phyloP scores from a whole-genome alignment of 805 yeast species.

The Metschnikowia dekortorum region DNA sequence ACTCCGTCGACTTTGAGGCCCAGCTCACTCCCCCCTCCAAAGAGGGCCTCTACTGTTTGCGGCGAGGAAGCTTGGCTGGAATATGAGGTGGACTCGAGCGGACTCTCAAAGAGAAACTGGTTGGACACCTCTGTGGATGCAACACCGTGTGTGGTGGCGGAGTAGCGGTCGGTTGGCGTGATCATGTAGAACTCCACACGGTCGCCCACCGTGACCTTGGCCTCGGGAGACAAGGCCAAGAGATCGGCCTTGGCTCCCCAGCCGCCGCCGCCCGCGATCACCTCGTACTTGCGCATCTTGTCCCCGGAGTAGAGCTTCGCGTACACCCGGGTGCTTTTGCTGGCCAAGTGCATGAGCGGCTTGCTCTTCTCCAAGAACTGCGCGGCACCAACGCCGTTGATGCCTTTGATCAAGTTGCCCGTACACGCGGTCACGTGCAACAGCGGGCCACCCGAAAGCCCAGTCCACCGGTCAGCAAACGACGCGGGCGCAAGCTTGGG shows the following conservation, averaged over 20 bases:
- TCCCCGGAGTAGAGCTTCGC: slow-evolving; percentile 24
- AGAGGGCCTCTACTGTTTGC: slow-evolving; percentile 12
- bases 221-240: slow-evolving; percentile 61
- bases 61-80: not conserved
- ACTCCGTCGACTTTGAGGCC: slow-evolving; percentile 14
- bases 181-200: slow-evolving; percentile 44
- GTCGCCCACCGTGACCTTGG: slow-evolving; percentile 43
- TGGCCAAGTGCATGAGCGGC: slow-evolving; percentile 32
- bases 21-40: slow-evolving; percentile 17
- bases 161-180: slow-evolving; percentile 30
- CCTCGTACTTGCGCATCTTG: slow-evolving; percentile 36
- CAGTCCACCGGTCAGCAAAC: slow-evolving; percentile 31
- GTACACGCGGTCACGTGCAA: slow-evolving; percentile 45
- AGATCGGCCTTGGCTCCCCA: slow-evolving; percentile 70
- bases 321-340: slow-evolving; percentile 42
- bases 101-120: slow-evolving; percentile 26
- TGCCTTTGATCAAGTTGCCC: slow-evolving; percentile 56
- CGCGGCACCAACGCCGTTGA: slow-evolving; percentile 56
- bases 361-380: slow-evolving; percentile 46
- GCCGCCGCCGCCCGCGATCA: slow-evolving; percentile 72
- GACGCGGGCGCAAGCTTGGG: slow-evolving; percentile 6
- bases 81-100: slow-evolving; percentile 27
- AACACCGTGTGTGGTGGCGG: not conserved
- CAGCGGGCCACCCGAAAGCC: slow-evolving; percentile 21
- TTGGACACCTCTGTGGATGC: slow-evolving; percentile 7